Percentiles rank a stretch among this genome's conserved stretches.
phyloP scores from a whole-genome alignment of 305 asterid genomes.

The Petunia hybrid region DNA sequence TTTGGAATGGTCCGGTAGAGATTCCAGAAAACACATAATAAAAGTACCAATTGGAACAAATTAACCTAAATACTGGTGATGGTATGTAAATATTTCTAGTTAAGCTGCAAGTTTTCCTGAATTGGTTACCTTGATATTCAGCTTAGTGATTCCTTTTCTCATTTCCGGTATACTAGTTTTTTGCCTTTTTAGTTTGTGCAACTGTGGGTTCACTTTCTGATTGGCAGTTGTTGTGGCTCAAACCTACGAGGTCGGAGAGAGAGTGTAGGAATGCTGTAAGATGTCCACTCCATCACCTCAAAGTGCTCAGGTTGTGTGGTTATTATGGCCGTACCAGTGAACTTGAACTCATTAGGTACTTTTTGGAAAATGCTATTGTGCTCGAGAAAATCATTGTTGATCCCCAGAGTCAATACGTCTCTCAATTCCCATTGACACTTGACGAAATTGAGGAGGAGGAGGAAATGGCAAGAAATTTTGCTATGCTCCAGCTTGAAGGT shows the following conservation, averaged over 20 bases:
- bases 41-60: too few relatives aligned
- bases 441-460: too few relatives aligned
- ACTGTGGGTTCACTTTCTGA: background rate
- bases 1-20: too few relatives aligned
- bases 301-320: conserved; percentile 12
- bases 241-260: background rate
- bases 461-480: too few relatives aligned
- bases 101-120: too few relatives aligned
- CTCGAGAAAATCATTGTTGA: background rate
- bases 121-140: background rate
- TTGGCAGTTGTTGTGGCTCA: background rate
- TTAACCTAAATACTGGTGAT: too few relatives aligned
- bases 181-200: background rate
- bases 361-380: background rate
- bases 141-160: background rate
- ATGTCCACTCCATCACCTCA: background rate
- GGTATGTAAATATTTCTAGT: too few relatives aligned
- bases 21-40: too few relatives aligned
- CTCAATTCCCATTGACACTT: too few relatives aligned
- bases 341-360: background rate
- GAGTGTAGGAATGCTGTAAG: background rate
- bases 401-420: background rate
- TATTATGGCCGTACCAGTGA: conserved; percentile 13
- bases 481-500: too few relatives aligned
- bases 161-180: background rate